These are phyloP conservation scores for Lactifluus echinatus DNA, from an alignment of 768 basidiomycete species.

Conservation along the genomic window DNA sequence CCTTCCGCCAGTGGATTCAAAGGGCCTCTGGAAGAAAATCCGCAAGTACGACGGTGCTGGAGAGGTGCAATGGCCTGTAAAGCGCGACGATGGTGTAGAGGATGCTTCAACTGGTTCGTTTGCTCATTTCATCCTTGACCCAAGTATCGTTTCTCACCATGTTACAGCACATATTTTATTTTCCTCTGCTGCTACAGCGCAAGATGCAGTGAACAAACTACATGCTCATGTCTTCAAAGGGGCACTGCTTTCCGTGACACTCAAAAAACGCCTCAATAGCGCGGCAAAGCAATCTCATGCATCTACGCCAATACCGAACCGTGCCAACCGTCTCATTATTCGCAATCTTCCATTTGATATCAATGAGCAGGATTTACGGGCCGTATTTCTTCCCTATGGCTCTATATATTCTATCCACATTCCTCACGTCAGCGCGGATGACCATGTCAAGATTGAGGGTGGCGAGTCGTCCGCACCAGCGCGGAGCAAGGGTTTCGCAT, in stretches of 20 bases:
- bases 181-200: constrained; percentile 54
- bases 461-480: constrained; percentile 8
- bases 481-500: constrained; percentile 77
- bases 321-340: constrained; percentile 77
- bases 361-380: constrained; percentile 76
- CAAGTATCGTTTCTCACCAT: neutral
- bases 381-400: constrained; percentile 80
- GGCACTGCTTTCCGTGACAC: constrained; percentile 69
- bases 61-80: constrained; percentile 62
- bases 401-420: constrained; percentile 81
- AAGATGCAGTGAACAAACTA: constrained; percentile 65
- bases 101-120: constrained; percentile 45
- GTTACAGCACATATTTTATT: constrained; percentile 67
- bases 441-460: constrained; percentile 27
- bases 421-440: constrained; percentile 36
- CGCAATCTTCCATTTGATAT: constrained; percentile 84
- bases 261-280: constrained; percentile 78
- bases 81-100: constrained; percentile 34
- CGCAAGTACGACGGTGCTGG: constrained; percentile 74
- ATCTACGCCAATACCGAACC: constrained; percentile 43
- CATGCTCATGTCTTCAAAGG: constrained; percentile 95
- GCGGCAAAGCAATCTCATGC: constrained; percentile 38
- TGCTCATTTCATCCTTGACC: neutral
- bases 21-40: constrained; percentile 76
- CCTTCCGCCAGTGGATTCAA: constrained; percentile 57